Evolutionary conservation across 1,284 basidiomycete genomes (phyloP), one percentile per base, ranked within the genome.

Genomic region (Tremellales sp.): DNA sequence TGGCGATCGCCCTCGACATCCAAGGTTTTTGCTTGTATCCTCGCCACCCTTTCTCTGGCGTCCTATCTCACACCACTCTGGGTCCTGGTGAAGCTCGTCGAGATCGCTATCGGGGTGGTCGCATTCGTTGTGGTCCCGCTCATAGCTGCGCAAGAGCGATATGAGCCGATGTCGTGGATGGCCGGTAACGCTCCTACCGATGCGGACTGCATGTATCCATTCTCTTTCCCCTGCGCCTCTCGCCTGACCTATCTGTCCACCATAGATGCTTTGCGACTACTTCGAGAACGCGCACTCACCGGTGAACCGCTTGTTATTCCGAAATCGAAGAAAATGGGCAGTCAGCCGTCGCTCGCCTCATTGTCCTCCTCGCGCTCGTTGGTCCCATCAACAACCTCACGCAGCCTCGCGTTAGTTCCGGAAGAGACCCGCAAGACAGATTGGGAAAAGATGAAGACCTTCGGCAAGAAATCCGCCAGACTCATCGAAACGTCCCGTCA

Each of bases 141-240:
- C 12, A 48, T 51, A 3, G 52, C 52, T 4, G 41, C 49, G 19
- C 50, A 50, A 40, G 49, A 50, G 28, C 37, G 43, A 16, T 57
- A 57, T 32, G 55, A 57, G 40, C 55, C 52, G 6, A 47, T 51
- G 19, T 45, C 55, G 31, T 53, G 51, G 51, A 32, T 53, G 26
- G 28, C 40, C 22, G 51, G 51, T 7, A 42, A 24, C 24, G 51
- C 51, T 10, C 51, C 51, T 3, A 53, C 51, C 13, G 47, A 53
- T 42, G 36, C 51, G 5, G 51, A 53, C 14, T 50, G 51, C 50
- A 24, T 26, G 51, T 43, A 6, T 18, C 12, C 37, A 25, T 22
- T 24, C 37, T 18, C 22, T 21, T 22, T 19, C 12, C 19, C 13
- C 16, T 5, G n/a, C 28, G 16, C 18, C 10, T 8, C 19, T 46